phyloP scores from a whole-genome alignment of 768 basidiomycete genomes.

The Tricholoma sp. region DNA sequence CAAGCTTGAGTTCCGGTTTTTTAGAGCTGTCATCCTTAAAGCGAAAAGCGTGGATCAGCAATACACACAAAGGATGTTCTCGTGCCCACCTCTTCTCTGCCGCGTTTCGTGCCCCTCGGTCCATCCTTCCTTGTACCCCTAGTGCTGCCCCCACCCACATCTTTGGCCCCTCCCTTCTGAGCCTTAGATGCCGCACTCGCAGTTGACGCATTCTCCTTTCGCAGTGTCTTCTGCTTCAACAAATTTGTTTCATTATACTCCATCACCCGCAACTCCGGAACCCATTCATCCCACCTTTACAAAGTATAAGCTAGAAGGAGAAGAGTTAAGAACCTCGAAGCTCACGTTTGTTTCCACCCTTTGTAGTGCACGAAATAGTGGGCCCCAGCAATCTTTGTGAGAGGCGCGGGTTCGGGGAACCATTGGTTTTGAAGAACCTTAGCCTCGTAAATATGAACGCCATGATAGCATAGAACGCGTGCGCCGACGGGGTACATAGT shows the following conservation, averaged over 20 bases:
- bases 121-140: slow-evolving; percentile 51
- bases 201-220: slow-evolving; percentile 24
- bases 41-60: background rate
- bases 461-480: slow-evolving; percentile 90
- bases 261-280: slow-evolving; percentile 71
- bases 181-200: slow-evolving; percentile 16
- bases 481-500: slow-evolving; percentile 56
- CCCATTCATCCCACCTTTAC: slow-evolving; percentile 97
- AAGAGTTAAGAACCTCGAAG: slow-evolving; percentile 5
- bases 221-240: slow-evolving; percentile 67
- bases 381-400: slow-evolving; percentile 57
- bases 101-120: slow-evolving; percentile 60
- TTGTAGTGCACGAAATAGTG: slow-evolving; percentile 98
- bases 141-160: slow-evolving; percentile 27
- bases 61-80: background rate
- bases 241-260: slow-evolving; percentile 83
- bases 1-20: slow-evolving; percentile 87
- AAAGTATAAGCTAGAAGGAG: background rate
- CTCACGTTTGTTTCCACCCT: slow-evolving; percentile 97
- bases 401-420: slow-evolving; percentile 59
- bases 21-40: slow-evolving; percentile 67
- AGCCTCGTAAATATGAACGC: slow-evolving; percentile 93
- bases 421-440: slow-evolving; percentile 72
- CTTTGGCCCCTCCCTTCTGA: slow-evolving; percentile 18
- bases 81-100: slow-evolving; percentile 60